phyloP scores from a whole-genome alignment of 1,139 yeast species.

The Starmera stellimalicola region DNA sequence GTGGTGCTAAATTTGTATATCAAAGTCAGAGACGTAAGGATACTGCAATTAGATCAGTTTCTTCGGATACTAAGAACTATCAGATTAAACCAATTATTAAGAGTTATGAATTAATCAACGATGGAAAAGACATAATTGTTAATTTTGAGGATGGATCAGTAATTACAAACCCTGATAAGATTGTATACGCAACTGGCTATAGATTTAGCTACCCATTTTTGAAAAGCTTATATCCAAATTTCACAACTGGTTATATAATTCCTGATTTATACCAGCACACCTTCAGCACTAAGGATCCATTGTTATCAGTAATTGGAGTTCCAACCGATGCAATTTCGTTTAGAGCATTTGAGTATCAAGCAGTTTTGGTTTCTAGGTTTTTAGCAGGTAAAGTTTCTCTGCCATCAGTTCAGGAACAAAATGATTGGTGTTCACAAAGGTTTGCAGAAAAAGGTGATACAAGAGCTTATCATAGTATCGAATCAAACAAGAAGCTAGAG shows the following conservation, averaged over 20 bases:
- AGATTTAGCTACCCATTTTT: conserved; percentile 35
- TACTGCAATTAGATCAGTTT: conserved; percentile 5
- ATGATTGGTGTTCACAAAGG: conserved; percentile 25
- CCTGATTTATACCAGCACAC: conserved; percentile 31
- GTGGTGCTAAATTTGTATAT: conserved; percentile 17
- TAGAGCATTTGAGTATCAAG: conserved; percentile 35
- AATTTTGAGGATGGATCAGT: conserved; percentile 27
- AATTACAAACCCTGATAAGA: conserved; percentile 21
- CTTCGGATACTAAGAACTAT: conserved; percentile 6
- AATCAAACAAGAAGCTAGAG: conserved; percentile 17
- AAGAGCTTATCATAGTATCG: conserved; percentile 34
- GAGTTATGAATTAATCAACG: conserved; percentile 8
- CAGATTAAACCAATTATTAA: conserved; percentile 13
- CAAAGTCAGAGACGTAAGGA: conserved; percentile 13
- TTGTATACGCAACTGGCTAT: conserved; percentile 38
- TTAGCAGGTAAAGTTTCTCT: conserved; percentile 23
- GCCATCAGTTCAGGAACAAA: conserved; percentile 25
- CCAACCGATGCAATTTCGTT: conserved; percentile 30
- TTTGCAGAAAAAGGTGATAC: conserved; percentile 19
- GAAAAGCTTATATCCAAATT: conserved; percentile 21
- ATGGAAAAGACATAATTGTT: conserved; percentile 14
- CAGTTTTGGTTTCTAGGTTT: conserved; percentile 26
- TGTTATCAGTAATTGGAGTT: conserved; percentile 30
- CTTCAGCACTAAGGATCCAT: conserved; percentile 29
- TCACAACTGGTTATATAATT: conserved; percentile 21